phyloP scores from a whole-genome alignment of 306 rosid genomes.

The Delonix regia region DNA sequence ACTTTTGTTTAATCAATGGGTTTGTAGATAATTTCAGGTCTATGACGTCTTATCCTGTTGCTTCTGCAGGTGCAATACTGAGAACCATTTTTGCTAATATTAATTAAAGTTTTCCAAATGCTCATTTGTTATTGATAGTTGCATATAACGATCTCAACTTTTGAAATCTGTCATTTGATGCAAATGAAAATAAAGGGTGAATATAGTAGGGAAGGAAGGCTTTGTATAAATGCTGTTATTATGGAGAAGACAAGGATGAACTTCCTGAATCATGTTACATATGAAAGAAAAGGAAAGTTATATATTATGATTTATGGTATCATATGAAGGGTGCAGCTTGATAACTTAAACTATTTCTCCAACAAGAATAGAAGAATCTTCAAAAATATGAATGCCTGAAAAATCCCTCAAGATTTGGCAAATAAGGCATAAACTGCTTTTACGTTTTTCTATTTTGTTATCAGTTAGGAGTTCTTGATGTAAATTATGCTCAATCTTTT shows the following conservation, averaged over 20 bases:
- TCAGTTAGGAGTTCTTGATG: neutral
- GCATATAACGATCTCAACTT: neutral
- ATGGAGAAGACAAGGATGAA: neutral
- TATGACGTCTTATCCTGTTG: conserved; percentile 4
- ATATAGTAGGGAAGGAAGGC: conserved; percentile 4
- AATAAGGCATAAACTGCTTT: neutral
- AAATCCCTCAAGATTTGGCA: conserved; percentile 8
- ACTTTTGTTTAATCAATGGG: conserved; percentile 26
- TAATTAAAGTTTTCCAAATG: conserved; percentile 10
- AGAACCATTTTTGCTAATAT: neutral
- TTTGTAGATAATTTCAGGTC: neutral
- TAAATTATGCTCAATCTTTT: neutral
- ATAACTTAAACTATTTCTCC: conserved; percentile 28
- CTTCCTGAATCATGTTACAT: neutral
- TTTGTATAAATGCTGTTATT: neutral
- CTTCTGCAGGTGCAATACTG: conserved; percentile 21
- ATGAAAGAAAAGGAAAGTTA: neutral
- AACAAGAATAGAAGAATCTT: neutral
- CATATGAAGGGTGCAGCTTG: neutral
- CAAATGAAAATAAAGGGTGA: conserved; percentile 4
- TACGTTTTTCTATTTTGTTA: neutral
- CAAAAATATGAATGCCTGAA: neutral
- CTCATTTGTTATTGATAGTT: neutral
- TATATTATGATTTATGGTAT: conserved; percentile 11
- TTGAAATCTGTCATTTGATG: conserved; percentile 26